A percentile compares a stretch with the other conserved stretches of the same genome.
These are phyloP conservation scores for Aspergillus baeticus DNA, from an alignment of 495 filamentous ascomycete genomes.

Conservation along the genomic window DNA sequence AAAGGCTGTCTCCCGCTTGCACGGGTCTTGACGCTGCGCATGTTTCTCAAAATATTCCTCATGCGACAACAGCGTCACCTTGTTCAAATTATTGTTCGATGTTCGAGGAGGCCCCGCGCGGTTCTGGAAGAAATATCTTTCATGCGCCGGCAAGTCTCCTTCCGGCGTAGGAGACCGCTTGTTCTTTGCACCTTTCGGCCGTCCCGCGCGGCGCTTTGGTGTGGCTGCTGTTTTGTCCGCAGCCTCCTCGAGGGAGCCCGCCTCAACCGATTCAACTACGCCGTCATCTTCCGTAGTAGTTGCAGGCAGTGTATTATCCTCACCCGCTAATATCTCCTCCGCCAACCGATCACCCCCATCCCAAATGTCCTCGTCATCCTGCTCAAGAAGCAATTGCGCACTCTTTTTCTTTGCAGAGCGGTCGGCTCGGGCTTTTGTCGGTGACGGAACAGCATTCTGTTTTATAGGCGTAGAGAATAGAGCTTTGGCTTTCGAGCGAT, in stretches of 20 bases:
- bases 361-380: constrained; percentile 70
- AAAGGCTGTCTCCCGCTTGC: constrained; percentile 66
- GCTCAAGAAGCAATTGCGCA: constrained; percentile 68
- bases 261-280: constrained; percentile 38
- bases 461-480: constrained; percentile 45
- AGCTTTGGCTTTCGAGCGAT: constrained; percentile 38
- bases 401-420: constrained; percentile 86
- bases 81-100: constrained; percentile 79
- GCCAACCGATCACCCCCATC: constrained; percentile 73
- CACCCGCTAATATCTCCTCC: constrained; percentile 63
- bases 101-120: constrained; percentile 76
- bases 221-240: constrained; percentile 38
- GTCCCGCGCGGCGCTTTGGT: constrained; percentile 57
- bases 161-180: constrained; percentile 79
- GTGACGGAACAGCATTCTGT: constrained; percentile 36
- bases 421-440: constrained; percentile 64
- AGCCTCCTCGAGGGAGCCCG: constrained; percentile 28
- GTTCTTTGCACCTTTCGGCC: constrained; percentile 58
- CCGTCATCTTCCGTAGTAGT: constrained; percentile 38
- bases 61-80: constrained; percentile 74
- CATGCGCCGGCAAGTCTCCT: constrained; percentile 75
- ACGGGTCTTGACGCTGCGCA: constrained; percentile 65
- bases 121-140: constrained; percentile 93
- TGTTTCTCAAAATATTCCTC: constrained; percentile 84
- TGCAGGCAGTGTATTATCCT: constrained; percentile 31